Percentiles rank a stretch among this genome's conserved stretches.
These are phyloP conservation scores for Crucibulum laeve DNA, from an alignment of 768 basidiomycete species.

Conservation along the genomic window DNA sequence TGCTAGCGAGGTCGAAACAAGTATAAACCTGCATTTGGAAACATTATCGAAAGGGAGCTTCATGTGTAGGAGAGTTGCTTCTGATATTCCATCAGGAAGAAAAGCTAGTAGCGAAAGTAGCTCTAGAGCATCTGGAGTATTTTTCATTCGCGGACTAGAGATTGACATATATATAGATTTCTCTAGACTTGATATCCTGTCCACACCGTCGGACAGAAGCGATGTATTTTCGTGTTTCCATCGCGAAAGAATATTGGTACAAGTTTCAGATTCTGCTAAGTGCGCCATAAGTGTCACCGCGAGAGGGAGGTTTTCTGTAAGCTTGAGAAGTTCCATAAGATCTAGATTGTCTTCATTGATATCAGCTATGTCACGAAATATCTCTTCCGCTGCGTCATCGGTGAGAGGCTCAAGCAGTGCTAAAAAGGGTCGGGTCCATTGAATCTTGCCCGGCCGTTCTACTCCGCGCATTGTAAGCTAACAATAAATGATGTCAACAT, in stretches of 20 bases:
- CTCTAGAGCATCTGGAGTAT: neutral
- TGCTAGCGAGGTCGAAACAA: neutral
- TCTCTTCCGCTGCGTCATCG: neutral
- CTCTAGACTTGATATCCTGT: neutral
- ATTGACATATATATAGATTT: neutral
- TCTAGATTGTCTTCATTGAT: neutral
- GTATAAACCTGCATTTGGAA: neutral
- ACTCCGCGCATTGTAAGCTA: neutral
- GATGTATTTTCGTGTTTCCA: neutral
- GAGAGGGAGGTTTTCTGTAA: neutral
- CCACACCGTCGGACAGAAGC: neutral
- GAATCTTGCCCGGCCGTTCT: neutral
- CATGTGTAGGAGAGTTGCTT: neutral
- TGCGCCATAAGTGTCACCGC: neutral
- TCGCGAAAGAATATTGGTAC: neutral
- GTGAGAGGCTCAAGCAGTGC: neutral
- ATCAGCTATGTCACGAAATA: neutral
- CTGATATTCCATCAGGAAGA: neutral
- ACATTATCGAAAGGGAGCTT: neutral
- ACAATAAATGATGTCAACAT: neutral
- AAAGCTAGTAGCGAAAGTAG: neutral
- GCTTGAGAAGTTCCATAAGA: neutral
- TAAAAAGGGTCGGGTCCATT: neutral
- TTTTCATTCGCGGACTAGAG: neutral
- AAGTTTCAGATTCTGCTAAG: neutral